A percentile compares a stretch with the other conserved stretches of the same genome.
phyloP scores from a whole-genome alignment of 345 rosid genomes.

The Hirschfeldia incana region DNA sequence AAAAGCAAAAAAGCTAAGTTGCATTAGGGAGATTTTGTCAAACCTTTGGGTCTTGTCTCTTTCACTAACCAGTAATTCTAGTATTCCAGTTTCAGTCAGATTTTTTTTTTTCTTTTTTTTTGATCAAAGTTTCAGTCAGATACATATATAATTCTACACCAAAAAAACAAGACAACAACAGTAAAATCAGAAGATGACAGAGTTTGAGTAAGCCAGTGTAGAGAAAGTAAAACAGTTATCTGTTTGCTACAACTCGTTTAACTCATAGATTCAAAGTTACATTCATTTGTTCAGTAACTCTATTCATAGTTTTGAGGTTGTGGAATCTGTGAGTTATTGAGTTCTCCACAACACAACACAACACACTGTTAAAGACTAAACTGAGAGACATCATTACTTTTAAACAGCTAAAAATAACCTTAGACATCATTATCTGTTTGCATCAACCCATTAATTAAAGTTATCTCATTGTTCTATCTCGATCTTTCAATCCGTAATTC shows the following conservation, averaged over 20 bases:
- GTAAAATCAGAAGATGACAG: neutral
- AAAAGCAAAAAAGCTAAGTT: conserved; percentile 25
- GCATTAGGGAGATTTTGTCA: conserved; percentile 35
- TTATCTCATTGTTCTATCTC: conserved; percentile 12
- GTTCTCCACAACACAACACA: neutral
- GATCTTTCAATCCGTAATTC: conserved; percentile 20
- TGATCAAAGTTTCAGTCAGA: neutral
- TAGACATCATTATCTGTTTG: neutral
- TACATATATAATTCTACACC: neutral
- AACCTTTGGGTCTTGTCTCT: conserved; percentile 39
- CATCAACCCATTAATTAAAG: conserved; percentile 12
- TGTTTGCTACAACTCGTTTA: conserved; percentile 8
- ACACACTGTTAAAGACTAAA: neutral
- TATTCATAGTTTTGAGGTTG: neutral
- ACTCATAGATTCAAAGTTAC: conserved; percentile 22
- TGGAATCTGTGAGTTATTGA: neutral
- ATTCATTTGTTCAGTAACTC: conserved; percentile 19
- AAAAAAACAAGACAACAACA: neutral
- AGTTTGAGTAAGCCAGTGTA: conserved; percentile 1
- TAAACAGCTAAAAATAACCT: neutral
- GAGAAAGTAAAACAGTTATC: neutral
- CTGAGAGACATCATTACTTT: neutral
- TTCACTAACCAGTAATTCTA: conserved; percentile 36
- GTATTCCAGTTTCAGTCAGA: conserved; percentile 23
- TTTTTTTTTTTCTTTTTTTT: too few relatives aligned